A percentile compares a stretch with the other conserved stretches of the same genome.
Conservation (phyloP, 2,329 filamentous ascomycete species). For the Fusarium albosuccineum region DNA sequence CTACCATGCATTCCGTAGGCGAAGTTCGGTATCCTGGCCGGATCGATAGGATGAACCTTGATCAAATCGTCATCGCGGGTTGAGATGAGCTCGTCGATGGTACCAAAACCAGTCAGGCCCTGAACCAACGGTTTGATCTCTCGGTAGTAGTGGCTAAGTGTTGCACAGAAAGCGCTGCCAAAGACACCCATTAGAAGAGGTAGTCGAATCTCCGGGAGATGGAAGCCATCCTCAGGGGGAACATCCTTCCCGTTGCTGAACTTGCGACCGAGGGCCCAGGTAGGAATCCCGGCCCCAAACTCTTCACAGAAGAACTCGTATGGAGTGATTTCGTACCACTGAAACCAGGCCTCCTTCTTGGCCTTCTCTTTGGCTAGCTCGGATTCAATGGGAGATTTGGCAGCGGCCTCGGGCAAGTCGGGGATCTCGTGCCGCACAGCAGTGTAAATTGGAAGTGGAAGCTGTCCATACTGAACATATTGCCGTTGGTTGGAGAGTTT, state of each 20-base stretch:
- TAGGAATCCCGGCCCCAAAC: conserved; percentile 90
- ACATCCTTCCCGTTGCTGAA: conserved; percentile 76
- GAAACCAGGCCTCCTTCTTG: conserved; percentile 86
- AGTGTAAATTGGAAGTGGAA: conserved; percentile 95
- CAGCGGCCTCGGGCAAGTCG: conserved; percentile 59
- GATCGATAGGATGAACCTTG: conserved; percentile 95
- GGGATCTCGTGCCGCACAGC: conserved; percentile 97
- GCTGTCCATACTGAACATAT: conserved; percentile 80
- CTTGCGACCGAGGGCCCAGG: conserved; percentile 88
- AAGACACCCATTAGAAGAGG: conserved; percentile 94
- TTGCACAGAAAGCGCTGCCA: conserved; percentile 96
- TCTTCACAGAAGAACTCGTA: conserved; percentile 98
- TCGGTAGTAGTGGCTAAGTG: conserved; percentile 94
- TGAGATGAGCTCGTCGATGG: conserved; percentile 85
- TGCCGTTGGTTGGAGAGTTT: conserved; percentile 90
- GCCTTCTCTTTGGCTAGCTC: conserved; percentile 57
- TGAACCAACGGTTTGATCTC: conserved; percentile 88
- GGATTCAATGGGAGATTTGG: conserved; percentile 46
- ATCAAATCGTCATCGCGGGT: conserved; percentile 86
- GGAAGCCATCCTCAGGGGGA: conserved; percentile 71
- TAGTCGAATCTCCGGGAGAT: conserved; percentile 85
- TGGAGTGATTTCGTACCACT: conserved; percentile 96
- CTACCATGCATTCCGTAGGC: conserved; percentile 82
- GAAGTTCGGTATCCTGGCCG: conserved; percentile 91
- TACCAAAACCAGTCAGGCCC: conserved; percentile 78